phyloP scores from a whole-genome alignment of 257 asterid species.

The Catharanthus roseus region DNA sequence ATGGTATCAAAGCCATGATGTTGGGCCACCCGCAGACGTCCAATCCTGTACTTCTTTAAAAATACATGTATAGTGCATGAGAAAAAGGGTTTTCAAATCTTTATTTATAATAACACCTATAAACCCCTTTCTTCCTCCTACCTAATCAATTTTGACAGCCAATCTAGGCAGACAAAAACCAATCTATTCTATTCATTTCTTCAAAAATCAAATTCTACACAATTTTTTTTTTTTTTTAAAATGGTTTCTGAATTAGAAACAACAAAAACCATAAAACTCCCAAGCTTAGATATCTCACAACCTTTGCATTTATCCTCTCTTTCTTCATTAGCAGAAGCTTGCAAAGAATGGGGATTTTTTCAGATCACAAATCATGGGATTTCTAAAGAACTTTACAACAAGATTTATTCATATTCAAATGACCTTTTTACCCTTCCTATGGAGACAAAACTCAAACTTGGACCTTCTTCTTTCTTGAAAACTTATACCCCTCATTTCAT shows the following conservation, averaged over 20 bases:
- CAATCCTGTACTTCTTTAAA: too few relatives aligned
- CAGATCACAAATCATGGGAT: conserved; percentile 63
- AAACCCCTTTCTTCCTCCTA: background rate
- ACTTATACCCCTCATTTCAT: conserved; percentile 73
- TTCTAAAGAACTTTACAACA: conserved; percentile 45
- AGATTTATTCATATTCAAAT: conserved; percentile 39
- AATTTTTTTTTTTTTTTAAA: too few relatives aligned
- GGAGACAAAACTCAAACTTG: conserved; percentile 46
- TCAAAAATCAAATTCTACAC: background rate
- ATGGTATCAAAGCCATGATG: too few relatives aligned
- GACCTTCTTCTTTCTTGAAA: conserved; percentile 44
- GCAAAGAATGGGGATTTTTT: conserved; percentile 74
- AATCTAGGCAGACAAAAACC: conserved; percentile 15
- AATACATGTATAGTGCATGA: too few relatives aligned
- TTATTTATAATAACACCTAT: background rate
- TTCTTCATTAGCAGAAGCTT: conserved; percentile 46
- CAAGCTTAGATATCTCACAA: conserved; percentile 50
- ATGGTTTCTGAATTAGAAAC: conserved; percentile 45
- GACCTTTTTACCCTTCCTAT: conserved; percentile 46
- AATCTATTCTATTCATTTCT: background rate
- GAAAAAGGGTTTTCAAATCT: too few relatives aligned
- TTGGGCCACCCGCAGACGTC: too few relatives aligned
- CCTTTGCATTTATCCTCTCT: conserved; percentile 33
- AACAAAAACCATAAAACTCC: conserved; percentile 46
- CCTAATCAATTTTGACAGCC: conserved; percentile 1